A percentile compares a stretch with the other conserved stretches of the same genome.
These are phyloP conservation scores for Besnoitia besnoiti DNA, from an alignment of 169 alveolate species.

Conservation along the genomic window DNA sequence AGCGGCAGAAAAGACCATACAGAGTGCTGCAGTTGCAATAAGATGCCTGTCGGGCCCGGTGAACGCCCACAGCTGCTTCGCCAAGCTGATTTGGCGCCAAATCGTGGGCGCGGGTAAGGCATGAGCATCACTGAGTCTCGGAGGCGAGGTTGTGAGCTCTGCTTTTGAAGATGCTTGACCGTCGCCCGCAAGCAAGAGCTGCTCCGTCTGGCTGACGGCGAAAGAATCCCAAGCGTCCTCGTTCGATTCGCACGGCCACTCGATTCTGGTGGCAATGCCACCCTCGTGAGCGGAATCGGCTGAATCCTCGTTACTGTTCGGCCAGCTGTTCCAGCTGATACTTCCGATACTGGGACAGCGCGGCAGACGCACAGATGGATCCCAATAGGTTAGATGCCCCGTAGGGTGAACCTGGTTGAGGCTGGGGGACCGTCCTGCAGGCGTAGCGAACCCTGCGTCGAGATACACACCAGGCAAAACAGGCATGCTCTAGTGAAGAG, in stretches of 20 bases:
- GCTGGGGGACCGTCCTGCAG: too few species aligned
- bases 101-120: not conserved
- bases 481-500: too few species aligned
- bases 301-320: not conserved
- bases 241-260: not conserved
- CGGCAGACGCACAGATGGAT: not conserved
- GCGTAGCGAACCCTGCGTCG: too few species aligned
- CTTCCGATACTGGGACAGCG: not conserved
- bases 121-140: not conserved
- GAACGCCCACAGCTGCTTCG: not conserved
- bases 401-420: too few species aligned
- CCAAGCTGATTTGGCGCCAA: not conserved
- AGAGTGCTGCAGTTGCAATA: not conserved
- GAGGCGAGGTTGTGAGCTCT: not conserved
- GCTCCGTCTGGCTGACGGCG: not conserved
- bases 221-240: not conserved
- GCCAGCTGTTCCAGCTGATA: not conserved
- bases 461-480: too few species aligned
- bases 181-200: not conserved
- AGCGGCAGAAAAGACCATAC: not conserved
- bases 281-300: not conserved
- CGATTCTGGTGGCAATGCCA: not conserved
- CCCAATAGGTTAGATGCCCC: too few species aligned
- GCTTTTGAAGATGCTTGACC: not conserved
- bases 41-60: not conserved